These are phyloP conservation scores for Cladorrhinum samala DNA, from an alignment of 495 filamentous ascomycete species.

Conservation along the genomic window DNA sequence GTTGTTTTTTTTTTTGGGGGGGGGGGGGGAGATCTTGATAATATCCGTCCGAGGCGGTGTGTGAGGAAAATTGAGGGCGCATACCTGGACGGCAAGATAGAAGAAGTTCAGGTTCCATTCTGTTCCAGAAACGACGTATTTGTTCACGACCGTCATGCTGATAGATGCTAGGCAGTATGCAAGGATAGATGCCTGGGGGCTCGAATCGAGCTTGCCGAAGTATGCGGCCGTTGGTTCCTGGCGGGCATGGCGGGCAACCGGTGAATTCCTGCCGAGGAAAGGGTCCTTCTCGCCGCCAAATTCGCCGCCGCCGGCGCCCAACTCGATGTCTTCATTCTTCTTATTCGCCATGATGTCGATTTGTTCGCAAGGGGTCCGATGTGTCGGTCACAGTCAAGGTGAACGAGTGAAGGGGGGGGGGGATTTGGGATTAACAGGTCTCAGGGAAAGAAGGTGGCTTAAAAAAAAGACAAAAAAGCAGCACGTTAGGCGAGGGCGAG, in stretches of 20 bases:
- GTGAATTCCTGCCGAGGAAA: constrained; percentile 39
- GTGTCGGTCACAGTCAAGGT: background rate
- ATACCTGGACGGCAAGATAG: constrained; percentile 85
- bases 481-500: constrained; percentile 2
- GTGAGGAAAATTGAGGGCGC: background rate
- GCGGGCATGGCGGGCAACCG: constrained; percentile 41
- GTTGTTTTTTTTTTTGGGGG: too few species aligned
- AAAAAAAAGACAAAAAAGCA: background rate
- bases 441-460: background rate
- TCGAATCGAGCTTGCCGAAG: constrained; percentile 54
- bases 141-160: constrained; percentile 98
- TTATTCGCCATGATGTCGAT: constrained; percentile 56
- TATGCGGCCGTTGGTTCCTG: constrained; percentile 31
- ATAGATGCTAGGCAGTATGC: constrained; percentile 94
- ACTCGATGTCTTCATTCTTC: constrained; percentile 73
- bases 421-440: background rate
- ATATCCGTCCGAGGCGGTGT: background rate
- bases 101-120: constrained; percentile 98
- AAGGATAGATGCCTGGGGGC: constrained; percentile 71
- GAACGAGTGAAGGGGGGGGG: constrained; percentile 19
- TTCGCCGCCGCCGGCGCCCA: constrained; percentile 53
- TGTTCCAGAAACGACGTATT: constrained; percentile 87
- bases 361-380: background rate
- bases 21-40: too few species aligned
- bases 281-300: constrained; percentile 51